Percentiles rank a stretch among this genome's conserved stretches.
Evolutionary conservation across 805 yeast genomes (phyloP).

Genomic region (Sugiyamaella qingdaonensis): DNA sequence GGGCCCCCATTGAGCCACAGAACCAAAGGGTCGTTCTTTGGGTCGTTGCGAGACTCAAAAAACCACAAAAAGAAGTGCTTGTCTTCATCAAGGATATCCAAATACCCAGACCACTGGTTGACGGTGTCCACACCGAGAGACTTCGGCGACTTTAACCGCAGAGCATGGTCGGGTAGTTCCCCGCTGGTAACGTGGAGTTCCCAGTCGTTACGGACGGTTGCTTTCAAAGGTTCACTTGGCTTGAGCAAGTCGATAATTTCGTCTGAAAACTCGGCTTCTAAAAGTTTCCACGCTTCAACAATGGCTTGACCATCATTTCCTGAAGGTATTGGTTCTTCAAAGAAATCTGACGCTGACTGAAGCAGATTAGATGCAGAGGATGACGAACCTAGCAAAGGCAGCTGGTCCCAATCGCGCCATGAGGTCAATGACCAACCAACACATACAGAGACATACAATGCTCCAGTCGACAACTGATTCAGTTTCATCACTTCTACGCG

Average conservation of each 20-base stretch:
- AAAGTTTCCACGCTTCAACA: not conserved
- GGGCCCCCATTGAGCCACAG: constrained; percentile 95
- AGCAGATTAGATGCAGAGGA: not conserved
- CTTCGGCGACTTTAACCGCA: constrained; percentile 64
- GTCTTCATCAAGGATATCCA: constrained; percentile 74
- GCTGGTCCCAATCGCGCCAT: not conserved
- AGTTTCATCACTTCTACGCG: not conserved
- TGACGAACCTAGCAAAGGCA: not conserved
- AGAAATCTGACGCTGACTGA: not conserved
- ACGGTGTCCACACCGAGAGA: constrained; percentile 75
- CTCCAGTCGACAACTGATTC: not conserved
- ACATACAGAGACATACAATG: not conserved
- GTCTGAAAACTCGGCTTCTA: not conserved
- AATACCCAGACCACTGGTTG: constrained; percentile 79
- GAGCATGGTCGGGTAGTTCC: constrained; percentile 36
- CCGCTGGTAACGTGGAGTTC: constrained; percentile 9
- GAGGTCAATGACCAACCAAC: not conserved
- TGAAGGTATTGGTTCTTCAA: not conserved
- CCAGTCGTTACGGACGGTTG: constrained; percentile 14
- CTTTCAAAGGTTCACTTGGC: not conserved
- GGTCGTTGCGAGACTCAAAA: constrained; percentile 85
- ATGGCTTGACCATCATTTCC: constrained; percentile 2
- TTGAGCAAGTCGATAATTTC: not conserved
- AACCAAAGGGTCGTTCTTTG: constrained; percentile 77
- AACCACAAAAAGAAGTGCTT: constrained; percentile 84